These are phyloP conservation scores for Pythium vanterpoolii DNA, from an alignment of 352 stramenopile species.

Conservation along the genomic window DNA sequence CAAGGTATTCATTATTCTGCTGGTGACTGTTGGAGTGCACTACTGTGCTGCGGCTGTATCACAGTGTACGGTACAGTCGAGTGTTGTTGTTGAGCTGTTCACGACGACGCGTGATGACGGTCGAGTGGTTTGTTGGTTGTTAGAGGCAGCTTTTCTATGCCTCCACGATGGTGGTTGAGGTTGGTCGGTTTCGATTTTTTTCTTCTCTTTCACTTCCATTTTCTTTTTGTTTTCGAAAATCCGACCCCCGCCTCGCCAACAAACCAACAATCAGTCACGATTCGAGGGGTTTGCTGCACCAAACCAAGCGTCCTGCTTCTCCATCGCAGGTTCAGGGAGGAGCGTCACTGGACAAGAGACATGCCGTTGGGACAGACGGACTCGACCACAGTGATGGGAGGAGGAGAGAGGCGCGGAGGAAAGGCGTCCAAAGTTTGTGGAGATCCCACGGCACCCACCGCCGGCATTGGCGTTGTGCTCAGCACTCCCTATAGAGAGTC, in stretches of 20 bases:
- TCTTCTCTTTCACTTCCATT: background rate
- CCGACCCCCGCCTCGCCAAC: background rate
- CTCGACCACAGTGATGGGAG: constrained; percentile 9
- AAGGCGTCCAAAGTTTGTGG: constrained; percentile 2
- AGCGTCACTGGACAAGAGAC: constrained; percentile 11
- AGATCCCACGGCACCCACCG: background rate
- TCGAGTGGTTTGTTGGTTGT: no score
- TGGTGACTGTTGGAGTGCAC: no score
- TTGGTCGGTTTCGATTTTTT: background rate
- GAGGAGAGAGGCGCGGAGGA: background rate
- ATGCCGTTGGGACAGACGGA: constrained; percentile 19
- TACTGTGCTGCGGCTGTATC: no score
- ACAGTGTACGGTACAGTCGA: no score
- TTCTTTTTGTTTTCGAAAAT: background rate
- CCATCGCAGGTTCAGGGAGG: background rate
- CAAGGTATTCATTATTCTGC: no score
- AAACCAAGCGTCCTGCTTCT: background rate
- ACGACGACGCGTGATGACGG: no score
- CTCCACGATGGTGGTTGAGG: no score
- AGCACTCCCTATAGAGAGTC: no score
- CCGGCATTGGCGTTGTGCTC: no score
- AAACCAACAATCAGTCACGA: background rate
- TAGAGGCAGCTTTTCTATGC: no score
- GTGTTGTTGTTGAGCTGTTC: no score
- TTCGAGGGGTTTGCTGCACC: background rate